Percentiles rank a stretch among this genome's conserved stretches.
Evolutionary conservation across 2,329 filamentous ascomycete genomes (phyloP).

Genomic region (Verticillium dahliae): DNA sequence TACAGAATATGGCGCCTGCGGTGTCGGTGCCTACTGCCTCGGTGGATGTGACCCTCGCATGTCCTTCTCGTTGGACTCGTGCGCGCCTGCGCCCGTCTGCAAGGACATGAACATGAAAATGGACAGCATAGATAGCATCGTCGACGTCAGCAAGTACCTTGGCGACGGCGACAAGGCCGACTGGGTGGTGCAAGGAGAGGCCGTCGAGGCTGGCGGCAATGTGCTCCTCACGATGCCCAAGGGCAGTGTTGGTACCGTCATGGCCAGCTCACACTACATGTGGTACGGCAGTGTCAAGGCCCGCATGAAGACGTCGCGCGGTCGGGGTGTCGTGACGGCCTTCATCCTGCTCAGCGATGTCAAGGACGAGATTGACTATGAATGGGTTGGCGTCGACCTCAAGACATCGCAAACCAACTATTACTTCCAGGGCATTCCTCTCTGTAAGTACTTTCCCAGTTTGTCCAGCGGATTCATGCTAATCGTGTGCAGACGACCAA

Average conservation of each 20-base stretch:
- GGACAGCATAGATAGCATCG: constrained; percentile 62
- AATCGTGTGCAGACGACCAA: constrained; percentile 57
- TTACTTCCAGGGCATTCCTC: constrained; percentile 89
- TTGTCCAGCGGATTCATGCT: constrained; percentile 6
- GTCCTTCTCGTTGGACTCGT: constrained; percentile 78
- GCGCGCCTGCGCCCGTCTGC: constrained; percentile 79
- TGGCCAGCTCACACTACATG: constrained; percentile 79
- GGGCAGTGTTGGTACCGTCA: constrained; percentile 76
- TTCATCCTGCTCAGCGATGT: constrained; percentile 95
- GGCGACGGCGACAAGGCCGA: constrained; percentile 74
- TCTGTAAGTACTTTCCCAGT: constrained; percentile 56
- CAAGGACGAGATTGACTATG: constrained; percentile 98
- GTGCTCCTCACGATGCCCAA: constrained; percentile 85
- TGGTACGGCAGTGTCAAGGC: constrained; percentile 96
- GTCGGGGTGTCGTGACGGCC: constrained; percentile 86
- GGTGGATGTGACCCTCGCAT: constrained; percentile 88
- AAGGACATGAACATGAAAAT: constrained; percentile 68
- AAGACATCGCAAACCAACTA: constrained; percentile 83
- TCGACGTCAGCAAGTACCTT: constrained; percentile 73
- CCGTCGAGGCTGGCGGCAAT: constrained; percentile 60
- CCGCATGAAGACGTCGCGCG: constrained; percentile 76
- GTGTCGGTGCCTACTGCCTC: constrained; percentile 89
- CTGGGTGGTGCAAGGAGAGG: constrained; percentile 82
- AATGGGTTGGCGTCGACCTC: constrained; percentile 81
- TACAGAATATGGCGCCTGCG: constrained; percentile 85